Evolutionary conservation across 805 yeast genomes (phyloP), one percentile per base, ranked within the genome.

Genomic region (Wickerhamomyces rabaulensis): DNA sequence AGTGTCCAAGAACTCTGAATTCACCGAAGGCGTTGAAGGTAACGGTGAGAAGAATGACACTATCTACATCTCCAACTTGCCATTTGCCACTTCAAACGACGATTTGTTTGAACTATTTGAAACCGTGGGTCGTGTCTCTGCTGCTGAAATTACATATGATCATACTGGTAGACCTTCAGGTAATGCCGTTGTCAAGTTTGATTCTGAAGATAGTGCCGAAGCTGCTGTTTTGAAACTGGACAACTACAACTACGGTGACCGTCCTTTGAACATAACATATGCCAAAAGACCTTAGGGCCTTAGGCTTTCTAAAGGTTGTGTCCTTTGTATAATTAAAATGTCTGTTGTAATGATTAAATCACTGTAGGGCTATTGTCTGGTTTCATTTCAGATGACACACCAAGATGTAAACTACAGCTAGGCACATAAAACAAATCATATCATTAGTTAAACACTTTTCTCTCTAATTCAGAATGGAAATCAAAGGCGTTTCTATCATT

Each of bases 61-160:
- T 20, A 76, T 92, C 40, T 85, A 68, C 61, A 90, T 86, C 20
- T 75, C 74, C 40, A 92, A 92, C 69, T 71, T 92, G 60, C 98
- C 98, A 26, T 88, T 79, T 74, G 84, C 90, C 44, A 91, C 97
- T n/a, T 79, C 89, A 27, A 82, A 83, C 54, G 82, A 84, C 48
- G 97, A 92, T 66, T 75, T 92, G 53, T 79, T 73, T 53, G 97
- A 91, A 54, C 74, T 92, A 49, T 91, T 91, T 63, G 92, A 84
- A 62, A 84, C 92, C 33, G 79, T 90, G 45, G 96, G 96, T 20
- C 69, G 76, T 42, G 88, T 92, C 16, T 70, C 66, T 37, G 75
- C 75, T 39, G 96, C 97, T 19, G 95, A 88, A 63, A 73, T 92
- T 50, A 87, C 82, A 63, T 77, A 65, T 57, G 76, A 75, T 52